Evolutionary conservation across 805 yeast species (phyloP).

Genomic region (Wickerhamomyces silvicola): DNA sequence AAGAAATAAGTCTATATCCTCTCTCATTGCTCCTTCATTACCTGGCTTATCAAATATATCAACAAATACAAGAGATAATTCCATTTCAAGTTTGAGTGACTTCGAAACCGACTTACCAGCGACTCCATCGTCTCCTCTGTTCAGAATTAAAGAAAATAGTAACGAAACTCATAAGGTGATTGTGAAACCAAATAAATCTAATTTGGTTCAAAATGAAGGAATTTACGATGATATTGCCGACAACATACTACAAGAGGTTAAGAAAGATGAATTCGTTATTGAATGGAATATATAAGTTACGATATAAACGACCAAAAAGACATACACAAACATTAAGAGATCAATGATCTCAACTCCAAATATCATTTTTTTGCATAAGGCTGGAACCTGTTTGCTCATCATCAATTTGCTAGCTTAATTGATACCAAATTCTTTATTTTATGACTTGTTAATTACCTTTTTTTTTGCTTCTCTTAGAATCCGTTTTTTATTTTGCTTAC

Average conservation of each 20-base stretch:
- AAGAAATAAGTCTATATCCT: conserved; percentile 2
- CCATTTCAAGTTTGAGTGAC: conserved; percentile 20
- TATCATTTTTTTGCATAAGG: too few species aligned
- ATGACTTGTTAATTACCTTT: too few species aligned
- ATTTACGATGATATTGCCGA: conserved; percentile 22
- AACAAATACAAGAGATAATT: conserved; percentile 17
- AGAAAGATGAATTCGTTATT: conserved; percentile 9
- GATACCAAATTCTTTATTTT: too few species aligned
- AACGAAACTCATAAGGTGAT: too few species aligned
- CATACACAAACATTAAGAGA: neutral
- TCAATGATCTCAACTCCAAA: too few species aligned
- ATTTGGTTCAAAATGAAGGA: neutral
- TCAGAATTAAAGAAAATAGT: conserved; percentile 18
- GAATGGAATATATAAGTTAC: conserved; percentile 18
- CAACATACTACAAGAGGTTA: conserved; percentile 11
- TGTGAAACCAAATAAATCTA: too few species aligned
- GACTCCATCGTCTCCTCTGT: conserved; percentile 11
- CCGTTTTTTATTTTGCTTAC: too few species aligned
- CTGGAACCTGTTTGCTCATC: too few species aligned
- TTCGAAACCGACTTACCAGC: conserved; percentile 11
- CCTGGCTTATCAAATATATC: conserved; percentile 2
- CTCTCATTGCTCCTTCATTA: neutral
- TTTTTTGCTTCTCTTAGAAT: too few species aligned
- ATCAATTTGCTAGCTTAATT: too few species aligned
- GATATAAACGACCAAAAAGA: neutral